Base-by-base conservation (phyloP, 2,329 filamentous ascomycete species). In the Colletotrichum sp. region DNA sequence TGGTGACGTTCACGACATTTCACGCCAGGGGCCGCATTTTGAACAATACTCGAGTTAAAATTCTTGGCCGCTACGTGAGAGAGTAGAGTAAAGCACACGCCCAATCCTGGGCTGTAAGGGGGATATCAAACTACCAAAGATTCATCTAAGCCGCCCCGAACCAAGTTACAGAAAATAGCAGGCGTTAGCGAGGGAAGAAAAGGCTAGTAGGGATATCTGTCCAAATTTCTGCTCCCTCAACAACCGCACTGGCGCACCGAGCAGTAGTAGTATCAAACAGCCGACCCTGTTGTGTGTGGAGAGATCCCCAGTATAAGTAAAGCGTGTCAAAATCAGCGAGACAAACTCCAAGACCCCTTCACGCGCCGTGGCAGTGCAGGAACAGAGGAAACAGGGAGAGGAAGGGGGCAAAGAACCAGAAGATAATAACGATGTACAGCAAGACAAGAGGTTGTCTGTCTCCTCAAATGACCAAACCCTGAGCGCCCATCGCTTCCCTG, bases 101-200 rank as follows among this genome's bases (percentile, higher is more conserved):
- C 62, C 32, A 57, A 34, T 57, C 16, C 32, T 30, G 63, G 63
- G 55, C 63, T 55, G 32, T 52, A 67, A 59, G 15, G 28, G 39
- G 57, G 57, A 76, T 68, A 73, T 69, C 70, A 76, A 69, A 76
- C 44, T 73, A 64, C 69, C 44, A 24, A 73, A 73, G 18, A 39
- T 68, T 64, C 73, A 73, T 76, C 73, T 65, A 76, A 76, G 55
- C 69, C 73, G 57, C 70, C 70, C 73, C 36, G 16, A 59, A 39
- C 52, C 30, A 18, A 52, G 28, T 62, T 16, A 66, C 52, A 52
- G 21, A 52, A 15, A 15, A 60, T 16, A 62, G 24, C 39, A 18
- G 39, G 21, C 60, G 26, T 21, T 24, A 52, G 64, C 44, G n/a
- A 55, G 34, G 34, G n/a, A 57, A 57, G 30, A 57, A n/a, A 59